phyloP scores from a whole-genome alignment of 306 rosid species.

The Trifolium dubium region DNA sequence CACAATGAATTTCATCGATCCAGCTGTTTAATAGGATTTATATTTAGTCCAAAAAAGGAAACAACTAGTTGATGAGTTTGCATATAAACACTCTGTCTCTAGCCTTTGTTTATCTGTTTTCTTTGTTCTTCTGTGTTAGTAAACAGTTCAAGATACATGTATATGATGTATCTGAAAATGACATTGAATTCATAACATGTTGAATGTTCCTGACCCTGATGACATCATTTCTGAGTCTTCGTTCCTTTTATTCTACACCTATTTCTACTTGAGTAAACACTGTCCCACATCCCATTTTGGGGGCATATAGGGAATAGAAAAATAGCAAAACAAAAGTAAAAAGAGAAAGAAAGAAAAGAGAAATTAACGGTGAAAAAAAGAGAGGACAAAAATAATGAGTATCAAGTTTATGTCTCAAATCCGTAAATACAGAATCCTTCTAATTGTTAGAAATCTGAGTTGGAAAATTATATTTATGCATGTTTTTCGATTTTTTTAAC shows the following conservation, averaged over 20 bases:
- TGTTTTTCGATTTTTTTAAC: too few relatives aligned
- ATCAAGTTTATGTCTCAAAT: too few relatives aligned
- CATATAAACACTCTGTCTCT: neutral
- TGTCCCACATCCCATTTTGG: constrained; percentile 21
- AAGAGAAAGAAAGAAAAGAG: neutral
- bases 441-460: too few relatives aligned
- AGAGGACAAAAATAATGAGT: too few relatives aligned
- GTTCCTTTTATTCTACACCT: constrained; percentile 42
- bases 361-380: neutral
- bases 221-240: constrained; percentile 48
- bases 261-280: constrained; percentile 8
- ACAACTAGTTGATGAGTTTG: neutral
- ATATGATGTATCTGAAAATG: constrained; percentile 40
- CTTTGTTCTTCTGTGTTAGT: constrained; percentile 16
- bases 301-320: constrained; percentile 11
- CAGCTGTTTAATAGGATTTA: too few relatives aligned
- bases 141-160: constrained; percentile 12
- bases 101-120: neutral
- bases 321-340: neutral
- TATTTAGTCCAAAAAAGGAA: too few relatives aligned
- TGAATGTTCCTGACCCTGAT: constrained; percentile 53
- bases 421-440: too few relatives aligned
- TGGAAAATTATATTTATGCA: too few relatives aligned
- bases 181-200: constrained; percentile 48
- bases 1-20: too few relatives aligned